Evolutionary conservation across 306 rosid species (phyloP).

Genomic region (Coriaria nepalensis): DNA sequence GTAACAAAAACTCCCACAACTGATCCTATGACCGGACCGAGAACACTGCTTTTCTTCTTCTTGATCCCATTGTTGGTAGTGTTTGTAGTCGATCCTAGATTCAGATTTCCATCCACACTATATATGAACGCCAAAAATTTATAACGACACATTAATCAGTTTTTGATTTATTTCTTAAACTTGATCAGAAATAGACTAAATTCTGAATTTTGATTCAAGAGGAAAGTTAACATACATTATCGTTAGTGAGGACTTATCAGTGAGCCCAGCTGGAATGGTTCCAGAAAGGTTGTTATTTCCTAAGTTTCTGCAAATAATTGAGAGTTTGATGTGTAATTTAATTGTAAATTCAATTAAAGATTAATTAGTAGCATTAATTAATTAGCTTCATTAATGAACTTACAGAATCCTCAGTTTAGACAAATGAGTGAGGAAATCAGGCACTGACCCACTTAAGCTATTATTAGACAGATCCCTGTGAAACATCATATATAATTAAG

Average conservation of each 20-base stretch:
- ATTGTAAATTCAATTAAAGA: background rate
- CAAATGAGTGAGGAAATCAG: constrained; percentile 30
- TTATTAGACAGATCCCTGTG: constrained; percentile 40
- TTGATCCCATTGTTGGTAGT: background rate
- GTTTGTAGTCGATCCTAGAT: constrained; percentile 11
- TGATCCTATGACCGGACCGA: constrained; percentile 28
- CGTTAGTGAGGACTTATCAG: constrained; percentile 20
- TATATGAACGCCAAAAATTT: constrained; percentile 1
- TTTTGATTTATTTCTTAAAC: background rate
- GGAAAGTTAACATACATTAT: constrained; percentile 20
- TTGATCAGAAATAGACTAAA: background rate
- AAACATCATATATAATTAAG: constrained; percentile 1
- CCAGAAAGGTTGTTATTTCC: constrained; percentile 27
- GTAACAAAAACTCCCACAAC: constrained; percentile 27
- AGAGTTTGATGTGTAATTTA: background rate
- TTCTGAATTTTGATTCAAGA: background rate
- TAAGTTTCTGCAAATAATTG: constrained; percentile 15
- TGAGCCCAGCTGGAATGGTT: constrained; percentile 20
- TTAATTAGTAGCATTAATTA: background rate
- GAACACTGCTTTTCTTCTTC: constrained; percentile 8
- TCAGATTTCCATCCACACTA: constrained; percentile 25
- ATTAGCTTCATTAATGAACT: constrained; percentile 6
- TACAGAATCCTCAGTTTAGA: constrained; percentile 24
- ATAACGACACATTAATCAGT: background rate
- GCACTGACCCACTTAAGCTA: constrained; percentile 24